Percentiles rank a stretch among this genome's conserved stretches.
Conservation (phyloP, 2,329 filamentous ascomycete species). For the Aspergillus sp. region DNA sequence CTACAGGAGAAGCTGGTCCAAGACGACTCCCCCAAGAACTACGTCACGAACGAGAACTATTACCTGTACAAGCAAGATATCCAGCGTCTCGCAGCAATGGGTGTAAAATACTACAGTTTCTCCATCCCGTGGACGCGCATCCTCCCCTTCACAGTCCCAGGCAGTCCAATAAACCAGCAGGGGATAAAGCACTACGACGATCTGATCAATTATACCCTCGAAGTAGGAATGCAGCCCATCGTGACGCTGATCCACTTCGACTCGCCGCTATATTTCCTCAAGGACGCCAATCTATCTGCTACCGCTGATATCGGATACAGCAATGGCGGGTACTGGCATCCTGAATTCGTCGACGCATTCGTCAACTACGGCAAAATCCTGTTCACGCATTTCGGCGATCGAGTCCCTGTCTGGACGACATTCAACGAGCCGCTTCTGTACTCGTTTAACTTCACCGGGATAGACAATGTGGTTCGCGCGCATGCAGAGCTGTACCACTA, state of each 20-base stretch:
- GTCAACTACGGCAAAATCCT: conserved; percentile 41
- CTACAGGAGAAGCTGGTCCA: conserved; percentile 40
- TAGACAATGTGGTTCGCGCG: conserved; percentile 52
- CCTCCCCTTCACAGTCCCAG: conserved; percentile 47
- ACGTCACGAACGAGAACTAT: conserved; percentile 53
- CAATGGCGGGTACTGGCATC: conserved; percentile 36
- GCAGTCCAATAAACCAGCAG: conserved; percentile 47
- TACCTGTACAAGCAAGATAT: conserved; percentile 52
- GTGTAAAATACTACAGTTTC: conserved; percentile 44
- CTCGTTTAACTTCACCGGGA: conserved; percentile 46
- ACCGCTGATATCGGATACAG: conserved; percentile 26
- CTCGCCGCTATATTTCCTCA: conserved; percentile 26
- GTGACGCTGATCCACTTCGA: conserved; percentile 44
- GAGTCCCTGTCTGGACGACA: conserved; percentile 43
- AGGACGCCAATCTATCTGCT: conserved; percentile 14
- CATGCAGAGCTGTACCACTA: conserved; percentile 37
- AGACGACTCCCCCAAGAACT: conserved; percentile 40
- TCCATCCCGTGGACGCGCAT: conserved; percentile 51
- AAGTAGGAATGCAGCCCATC: conserved; percentile 45
- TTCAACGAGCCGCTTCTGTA: conserved; percentile 44
- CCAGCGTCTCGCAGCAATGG: conserved; percentile 38
- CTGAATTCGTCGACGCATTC: conserved; percentile 42
- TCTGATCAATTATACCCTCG: conserved; percentile 45
- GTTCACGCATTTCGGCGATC: conserved; percentile 38
- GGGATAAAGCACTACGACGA: conserved; percentile 51